phyloP scores from a whole-genome alignment of 331 rosid genomes.

The Rosa hybrid region DNA sequence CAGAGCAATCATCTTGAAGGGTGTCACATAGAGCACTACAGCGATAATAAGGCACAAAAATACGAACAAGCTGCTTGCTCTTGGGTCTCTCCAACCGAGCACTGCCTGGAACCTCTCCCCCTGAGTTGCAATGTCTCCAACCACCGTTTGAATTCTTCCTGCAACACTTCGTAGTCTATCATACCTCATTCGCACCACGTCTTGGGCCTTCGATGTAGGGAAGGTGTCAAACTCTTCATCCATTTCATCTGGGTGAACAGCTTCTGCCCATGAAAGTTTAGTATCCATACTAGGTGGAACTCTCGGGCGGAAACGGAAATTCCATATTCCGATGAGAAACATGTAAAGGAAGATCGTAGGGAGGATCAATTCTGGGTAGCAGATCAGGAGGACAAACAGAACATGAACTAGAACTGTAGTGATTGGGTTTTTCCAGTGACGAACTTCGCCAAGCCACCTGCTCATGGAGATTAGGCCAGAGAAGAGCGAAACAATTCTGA shows the following conservation, averaged over 20 bases:
- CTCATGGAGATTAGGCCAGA: conserved; percentile 46
- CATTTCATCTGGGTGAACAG: conserved; percentile 52
- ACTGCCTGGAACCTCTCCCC: conserved; percentile 59
- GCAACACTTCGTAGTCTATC: conserved; percentile 62
- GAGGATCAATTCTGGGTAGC: conserved; percentile 55
- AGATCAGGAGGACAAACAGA: conserved; percentile 48
- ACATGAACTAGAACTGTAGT: conserved; percentile 53
- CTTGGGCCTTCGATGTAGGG: conserved; percentile 43
- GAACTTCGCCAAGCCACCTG: conserved; percentile 52
- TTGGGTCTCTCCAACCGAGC: conserved; percentile 67
- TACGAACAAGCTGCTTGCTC: conserved; percentile 55
- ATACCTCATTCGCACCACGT: conserved; percentile 52
- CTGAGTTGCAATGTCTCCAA: conserved; percentile 65
- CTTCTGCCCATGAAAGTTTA: conserved; percentile 61
- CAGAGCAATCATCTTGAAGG: conserved; percentile 50
- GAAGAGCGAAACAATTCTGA: conserved; percentile 47
- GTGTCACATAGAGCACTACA: conserved; percentile 48
- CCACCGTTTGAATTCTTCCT: conserved; percentile 59
- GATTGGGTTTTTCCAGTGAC: conserved; percentile 52
- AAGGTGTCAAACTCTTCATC: conserved; percentile 68
- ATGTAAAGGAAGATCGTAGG: conserved; percentile 56
- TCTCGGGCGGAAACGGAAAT: conserved; percentile 43
- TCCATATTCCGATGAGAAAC: conserved; percentile 63
- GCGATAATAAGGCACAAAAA: conserved; percentile 48
- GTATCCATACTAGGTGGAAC: conserved; percentile 62